Base-by-base conservation (phyloP, 164 flowering plant genomes). In the Magnolia kwangsiensis region DNA sequence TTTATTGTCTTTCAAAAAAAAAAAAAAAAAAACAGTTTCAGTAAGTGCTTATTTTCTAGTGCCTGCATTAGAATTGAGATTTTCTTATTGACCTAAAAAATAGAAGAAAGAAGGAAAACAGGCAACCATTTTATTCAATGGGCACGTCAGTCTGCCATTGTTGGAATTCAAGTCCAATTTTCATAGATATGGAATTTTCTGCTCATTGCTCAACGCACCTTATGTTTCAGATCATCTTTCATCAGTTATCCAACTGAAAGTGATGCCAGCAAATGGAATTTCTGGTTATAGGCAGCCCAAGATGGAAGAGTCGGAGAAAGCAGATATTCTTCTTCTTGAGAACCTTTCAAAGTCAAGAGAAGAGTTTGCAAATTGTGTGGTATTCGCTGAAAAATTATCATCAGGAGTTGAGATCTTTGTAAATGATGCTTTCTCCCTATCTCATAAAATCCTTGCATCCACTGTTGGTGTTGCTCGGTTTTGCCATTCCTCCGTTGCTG, bases 391-490 rank as follows among this genome's bases (percentile, higher is more conserved):
- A 83, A 72, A 75, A 27, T 76, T 92, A 68, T 82, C 94, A 69
- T 85, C 84, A 69, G 91, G 87, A 76, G 89, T 91, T 75, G 96
- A 91, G 84, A 88, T 94, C 77, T 89, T 95, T 83, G 94, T 95
- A 50, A 95, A 95, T 86, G 98, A 92, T 75, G 82, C 90, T 50
- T 89, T 95, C 79, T 89, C 92, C 63, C 84, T 76, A 59, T 90
- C 94, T 77, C 98, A 91, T 81, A 95, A 87, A 85, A 75, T 89
- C 76, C 93, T 95, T 77, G 93, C 97, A 72, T 95, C 98, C 74
- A 92, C 92, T 50, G 92, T 91, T 85, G 97, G 93, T 67, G 80
- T 90, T 81, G 67, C 96, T 78, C 84, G 90, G 45, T 90, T 87
- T 82, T 87, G 92, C 84, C 75, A 75, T 87, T 83, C 89, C 21